Base-by-base conservation (phyloP, 2,329 filamentous ascomycete species). In the Fusarium brachygibbosum region DNA sequence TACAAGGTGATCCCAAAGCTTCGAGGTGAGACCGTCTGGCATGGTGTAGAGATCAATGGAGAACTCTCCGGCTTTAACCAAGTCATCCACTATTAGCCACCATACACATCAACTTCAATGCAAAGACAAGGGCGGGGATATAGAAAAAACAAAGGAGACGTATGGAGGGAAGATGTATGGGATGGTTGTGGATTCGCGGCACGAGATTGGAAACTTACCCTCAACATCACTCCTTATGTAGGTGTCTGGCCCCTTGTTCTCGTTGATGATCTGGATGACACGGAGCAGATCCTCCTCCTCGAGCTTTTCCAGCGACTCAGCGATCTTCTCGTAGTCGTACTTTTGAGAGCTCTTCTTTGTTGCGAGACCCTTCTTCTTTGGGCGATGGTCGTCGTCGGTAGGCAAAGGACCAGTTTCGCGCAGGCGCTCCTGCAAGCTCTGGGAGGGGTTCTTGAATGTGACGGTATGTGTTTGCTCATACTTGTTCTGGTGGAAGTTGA, bases 11-110 rank as follows among this genome's bases (percentile, higher is more conserved):
- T 98, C 95, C 95, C 95, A 98, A 63, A 99, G 90, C 89, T 93
- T 94, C 81, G 96, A 97, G 78, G 96, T 91, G 37, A 98, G 86
- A 29, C 84, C 82, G 71, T 98, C 96, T 1, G 96, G 94, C 69
- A 99, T 89, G n/a, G 96, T 98, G 83, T 97, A 98, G 61, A 99
- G 87, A 77, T 99, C 96, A 73, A 99, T 95, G 65, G 97, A 96
- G 83, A 99, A 99, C 82, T 99, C 96, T 76, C 96, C 96, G 76
- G 94, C 94, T 86, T 80, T 74, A 76, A 66, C 68, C 58, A 80
- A 77, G 74, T 80, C 71, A 75, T 76, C 55, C 66, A 74, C 72
- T 78, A 75, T 80, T 76, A 79, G 79, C 76, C 66, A 58, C 62
- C 69, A 72, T 72, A 74, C 64, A 67, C 59, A 77, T 77, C 76